Evolutionary conservation across 805 yeast species (phyloP), one percentile per base, ranked within the genome.

Genomic region (Starmerella geochares): DNA sequence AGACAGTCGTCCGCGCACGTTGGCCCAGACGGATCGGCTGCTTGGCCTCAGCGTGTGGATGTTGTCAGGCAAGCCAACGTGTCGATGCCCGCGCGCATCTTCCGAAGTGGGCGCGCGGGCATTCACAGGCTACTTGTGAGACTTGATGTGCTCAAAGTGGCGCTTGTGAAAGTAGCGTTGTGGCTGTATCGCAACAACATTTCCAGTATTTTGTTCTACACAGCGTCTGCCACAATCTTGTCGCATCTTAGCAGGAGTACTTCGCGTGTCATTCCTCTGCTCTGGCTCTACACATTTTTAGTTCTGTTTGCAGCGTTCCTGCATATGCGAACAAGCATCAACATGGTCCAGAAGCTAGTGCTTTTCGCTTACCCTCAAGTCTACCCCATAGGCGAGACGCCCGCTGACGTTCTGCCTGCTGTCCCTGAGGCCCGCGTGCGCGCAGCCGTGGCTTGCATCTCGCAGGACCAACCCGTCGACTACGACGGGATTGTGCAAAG

Each of bases 131-230:
- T 31, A 31, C 6, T 31, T 14, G 11, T 31, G 16, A 8, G 35
- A 31, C 35, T 31, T 14, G 17, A 36, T 14, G 16, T 36, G 6
- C 13, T 36, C 25, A 11, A 24, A 5, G 8, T 19, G 14, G 16
- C 11, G 13, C 13, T 38, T 3, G 4, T 24, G 31, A 8, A n/a
- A 4, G 31, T 10, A 3, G 16, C 8, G 16, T 20, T 27, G 32
- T 39, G 43, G 43, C 24, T 39, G 13, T 39, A 27, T 17, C 32
- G 33, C 13, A 25, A 39, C 31, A 39, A 39, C 43, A 39, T 39
- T 39, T 21, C 43, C 5, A 25, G 24, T 28, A n/a, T 39, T 6
- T 28, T 39, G n/a, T 9, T 39, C 43, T 39, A 39, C 33, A 19
- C 33, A 9, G n/a, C n/a, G 3, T 27, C 20, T 3, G 43, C 43